Evolutionary conservation across 352 stramenopile genomes (phyloP).

Genomic region (Pythium utonaiense): DNA sequence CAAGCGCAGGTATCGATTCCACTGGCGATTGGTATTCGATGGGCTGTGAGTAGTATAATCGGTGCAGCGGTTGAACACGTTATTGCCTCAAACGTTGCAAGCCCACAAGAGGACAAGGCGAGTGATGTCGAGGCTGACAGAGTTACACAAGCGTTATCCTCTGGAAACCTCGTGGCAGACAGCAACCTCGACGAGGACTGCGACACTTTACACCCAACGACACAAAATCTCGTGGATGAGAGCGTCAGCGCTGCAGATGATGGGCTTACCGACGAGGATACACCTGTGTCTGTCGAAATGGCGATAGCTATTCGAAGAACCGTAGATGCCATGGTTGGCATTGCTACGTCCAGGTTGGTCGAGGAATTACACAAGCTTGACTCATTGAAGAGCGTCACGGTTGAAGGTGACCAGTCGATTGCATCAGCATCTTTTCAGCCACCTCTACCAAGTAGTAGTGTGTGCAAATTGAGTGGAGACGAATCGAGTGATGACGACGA

Average conservation of each 20-base stretch:
- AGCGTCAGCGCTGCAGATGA: background rate
- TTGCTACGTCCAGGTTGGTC: constrained; percentile 19
- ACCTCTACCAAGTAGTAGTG: background rate
- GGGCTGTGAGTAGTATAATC: constrained; percentile 38
- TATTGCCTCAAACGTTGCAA: background rate
- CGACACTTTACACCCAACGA: background rate
- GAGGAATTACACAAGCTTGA: background rate
- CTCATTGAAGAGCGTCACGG: background rate
- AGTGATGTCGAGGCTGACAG: no score
- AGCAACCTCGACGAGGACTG: background rate
- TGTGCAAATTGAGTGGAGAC: background rate
- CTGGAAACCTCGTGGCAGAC: background rate
- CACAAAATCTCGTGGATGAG: background rate
- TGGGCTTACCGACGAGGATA: no score
- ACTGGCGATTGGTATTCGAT: constrained; percentile 35
- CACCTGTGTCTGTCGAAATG: constrained; percentile 30
- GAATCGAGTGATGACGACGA: background rate
- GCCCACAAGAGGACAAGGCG: background rate
- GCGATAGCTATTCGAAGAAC: constrained; percentile 42
- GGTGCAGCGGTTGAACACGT: constrained; percentile 34
- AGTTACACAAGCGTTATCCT: no score
- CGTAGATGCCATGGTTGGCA: constrained; percentile 38
- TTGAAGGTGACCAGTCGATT: background rate
- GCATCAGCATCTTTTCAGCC: background rate
- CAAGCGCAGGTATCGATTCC: constrained; percentile 26